Evolutionary conservation across 2,329 filamentous ascomycete genomes (phyloP), one percentile per base, ranked within the genome.

Genomic region (Hypoxylon sp.): DNA sequence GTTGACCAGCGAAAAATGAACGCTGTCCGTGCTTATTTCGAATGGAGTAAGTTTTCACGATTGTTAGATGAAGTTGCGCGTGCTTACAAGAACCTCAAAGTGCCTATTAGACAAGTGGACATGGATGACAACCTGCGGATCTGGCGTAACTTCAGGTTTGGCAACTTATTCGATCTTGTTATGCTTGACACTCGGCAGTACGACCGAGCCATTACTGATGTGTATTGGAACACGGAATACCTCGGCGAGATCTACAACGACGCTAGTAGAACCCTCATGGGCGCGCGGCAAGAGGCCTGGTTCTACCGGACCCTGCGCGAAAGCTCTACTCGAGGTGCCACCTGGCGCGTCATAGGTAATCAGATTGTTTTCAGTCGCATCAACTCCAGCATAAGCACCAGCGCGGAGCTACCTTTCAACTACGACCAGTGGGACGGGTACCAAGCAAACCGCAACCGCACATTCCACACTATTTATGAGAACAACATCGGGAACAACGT

Each of bases 1-100:
- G 85, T 91, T 26, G 89, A 91, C 67, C 86, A 89, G 71, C 83
- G 89, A 64, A 92, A 91, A 79, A 87, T 90, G 80, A 90, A 91
- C 58, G 89, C 88, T 2, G 89, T 91, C 0, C 81, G 89, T 32
- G 88, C 89, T 1, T 90, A 90, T 71, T 90, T 90, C 63, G 88
- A 90, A 73, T 89, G 86, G 85, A 85, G 84, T 83, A 81, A 81
- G 19, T 82, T 81, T 56, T 77, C 78, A 41, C 69, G 46, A 39
- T 64, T 67, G 4, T 47, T 61, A 56, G 52, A 69, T 48, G 10
- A 3, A 2, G 20, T 34, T 1, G n/a, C 15, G 11, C 6, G 15
- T 19, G 8, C 54, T 58, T 20, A 64, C 44, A 1, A 34, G 15
- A 26, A 64, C 69, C 70, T 19, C 73, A 46, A 46, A 73, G 79